Percentiles rank a stretch among this genome's conserved stretches.
These are phyloP conservation scores for Sclerotinia glacialis DNA, from an alignment of 2,329 filamentous ascomycete species.

Conservation along the genomic window DNA sequence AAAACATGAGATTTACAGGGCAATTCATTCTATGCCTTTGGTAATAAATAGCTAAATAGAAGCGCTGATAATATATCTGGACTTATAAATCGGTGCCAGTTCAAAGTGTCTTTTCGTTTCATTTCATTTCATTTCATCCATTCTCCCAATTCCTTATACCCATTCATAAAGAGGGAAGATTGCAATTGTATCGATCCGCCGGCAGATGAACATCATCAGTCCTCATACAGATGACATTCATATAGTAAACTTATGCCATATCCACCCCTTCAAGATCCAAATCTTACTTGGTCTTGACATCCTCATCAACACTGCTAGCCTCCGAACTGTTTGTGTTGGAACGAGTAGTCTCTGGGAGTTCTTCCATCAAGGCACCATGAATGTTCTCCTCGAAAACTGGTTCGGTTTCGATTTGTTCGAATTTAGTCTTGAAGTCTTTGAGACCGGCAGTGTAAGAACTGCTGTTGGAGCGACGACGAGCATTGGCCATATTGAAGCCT, in stretches of 20 bases:
- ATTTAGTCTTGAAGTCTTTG: slow-evolving; percentile 91
- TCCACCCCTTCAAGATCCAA: slow-evolving; percentile 23
- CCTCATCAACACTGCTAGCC: slow-evolving; percentile 38
- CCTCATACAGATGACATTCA: slow-evolving; percentile 3
- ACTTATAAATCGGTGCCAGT: slow-evolving; percentile 27
- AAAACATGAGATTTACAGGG: slow-evolving; percentile 30
- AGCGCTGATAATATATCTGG: slow-evolving; percentile 34
- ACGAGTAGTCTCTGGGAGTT: slow-evolving; percentile 34
- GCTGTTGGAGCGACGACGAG: slow-evolving; percentile 90
- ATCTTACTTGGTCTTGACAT: slow-evolving; percentile 45
- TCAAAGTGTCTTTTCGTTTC: slow-evolving; percentile 1
- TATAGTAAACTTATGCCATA: background rate
- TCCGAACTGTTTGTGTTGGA: slow-evolving; percentile 38
- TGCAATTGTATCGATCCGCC: slow-evolving; percentile 32
- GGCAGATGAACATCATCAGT: slow-evolving; percentile 30
- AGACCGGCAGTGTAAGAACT: slow-evolving; percentile 68
- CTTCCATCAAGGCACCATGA: slow-evolving; percentile 56
- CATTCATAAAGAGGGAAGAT: slow-evolving; percentile 25
- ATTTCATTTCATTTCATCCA: slow-evolving; percentile 13
- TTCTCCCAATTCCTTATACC: slow-evolving; percentile 31
- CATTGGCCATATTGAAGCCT: slow-evolving; percentile 77
- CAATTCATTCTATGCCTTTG: slow-evolving; percentile 39
- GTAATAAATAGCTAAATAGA: slow-evolving; percentile 34
- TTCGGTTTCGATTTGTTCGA: slow-evolving; percentile 84
- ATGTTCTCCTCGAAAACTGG: slow-evolving; percentile 87